Conservation (phyloP, 331 rosid genomes). For the Dryas integrifolia region DNA sequence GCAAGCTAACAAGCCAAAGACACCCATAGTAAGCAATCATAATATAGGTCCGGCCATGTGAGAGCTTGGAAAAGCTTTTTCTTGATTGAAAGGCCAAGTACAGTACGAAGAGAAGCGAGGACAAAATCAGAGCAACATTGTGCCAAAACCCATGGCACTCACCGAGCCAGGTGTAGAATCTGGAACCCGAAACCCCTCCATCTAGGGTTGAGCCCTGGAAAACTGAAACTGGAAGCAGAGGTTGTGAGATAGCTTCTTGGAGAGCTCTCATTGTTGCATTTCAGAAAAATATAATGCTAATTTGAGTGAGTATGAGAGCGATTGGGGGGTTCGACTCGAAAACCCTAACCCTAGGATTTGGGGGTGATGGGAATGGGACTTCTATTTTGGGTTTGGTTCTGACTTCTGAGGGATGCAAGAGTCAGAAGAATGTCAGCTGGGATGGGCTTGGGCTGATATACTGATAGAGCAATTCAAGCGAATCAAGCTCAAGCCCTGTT, state of each 20-base stretch:
- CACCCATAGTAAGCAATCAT: slow-evolving; percentile 48
- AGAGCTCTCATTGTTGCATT: slow-evolving; percentile 29
- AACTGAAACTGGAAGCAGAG: slow-evolving; percentile 34
- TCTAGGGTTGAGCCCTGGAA: slow-evolving; percentile 25
- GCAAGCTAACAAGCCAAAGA: slow-evolving; percentile 56
- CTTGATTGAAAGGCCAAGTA: slow-evolving; percentile 49
- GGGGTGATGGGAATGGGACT: neutral
- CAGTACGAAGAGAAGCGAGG: slow-evolving; percentile 40
- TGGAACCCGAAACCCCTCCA: slow-evolving; percentile 29
- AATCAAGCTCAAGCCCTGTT: too few relatives aligned
- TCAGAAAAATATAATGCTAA: neutral
- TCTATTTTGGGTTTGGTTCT: neutral
- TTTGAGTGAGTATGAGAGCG: neutral
- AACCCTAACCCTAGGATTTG: slow-evolving; percentile 27
- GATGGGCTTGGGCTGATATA: too few relatives aligned
- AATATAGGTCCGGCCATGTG: slow-evolving; percentile 52
- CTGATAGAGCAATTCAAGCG: too few relatives aligned
- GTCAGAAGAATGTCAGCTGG: too few relatives aligned
- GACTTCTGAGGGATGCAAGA: too few relatives aligned
- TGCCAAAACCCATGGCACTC: slow-evolving; percentile 70
- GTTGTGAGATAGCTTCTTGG: slow-evolving; percentile 36
- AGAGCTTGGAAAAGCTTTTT: slow-evolving; percentile 47
- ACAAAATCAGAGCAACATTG: slow-evolving; percentile 37
- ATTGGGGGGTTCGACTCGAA: slow-evolving; percentile 1
- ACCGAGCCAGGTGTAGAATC: slow-evolving; percentile 44